Evolutionary conservation across 257 asterid genomes (phyloP).

Genomic region (Ballota nigra): DNA sequence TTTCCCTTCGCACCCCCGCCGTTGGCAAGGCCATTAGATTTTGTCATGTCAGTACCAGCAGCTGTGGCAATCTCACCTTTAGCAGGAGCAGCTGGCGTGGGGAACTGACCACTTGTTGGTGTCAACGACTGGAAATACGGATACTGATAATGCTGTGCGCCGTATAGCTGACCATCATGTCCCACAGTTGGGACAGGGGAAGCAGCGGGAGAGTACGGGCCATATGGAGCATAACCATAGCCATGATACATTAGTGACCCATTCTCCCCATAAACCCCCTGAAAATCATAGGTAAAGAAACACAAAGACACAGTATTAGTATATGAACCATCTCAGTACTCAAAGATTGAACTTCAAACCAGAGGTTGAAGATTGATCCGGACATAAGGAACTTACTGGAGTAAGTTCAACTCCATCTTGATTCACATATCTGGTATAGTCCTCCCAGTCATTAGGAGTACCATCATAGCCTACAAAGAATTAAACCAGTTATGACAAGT

Average conservation of each 20-base stretch:
- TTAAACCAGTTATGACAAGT: background rate
- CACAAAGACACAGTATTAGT: background rate
- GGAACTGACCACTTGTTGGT: constrained; percentile 39
- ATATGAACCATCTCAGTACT: background rate
- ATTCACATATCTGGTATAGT: constrained; percentile 47
- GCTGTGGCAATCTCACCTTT: constrained; percentile 56
- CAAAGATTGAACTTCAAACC: background rate
- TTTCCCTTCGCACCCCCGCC: constrained; percentile 47
- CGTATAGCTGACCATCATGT: constrained; percentile 69
- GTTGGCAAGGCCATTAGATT: constrained; percentile 47
- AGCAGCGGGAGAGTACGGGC: constrained; percentile 62
- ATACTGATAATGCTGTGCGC: constrained; percentile 73
- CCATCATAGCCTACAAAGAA: constrained; percentile 40
- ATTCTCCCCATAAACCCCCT: constrained; percentile 72
- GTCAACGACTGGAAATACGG: constrained; percentile 58
- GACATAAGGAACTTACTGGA: constrained; percentile 34
- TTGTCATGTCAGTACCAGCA: constrained; percentile 47
- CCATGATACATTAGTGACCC: constrained; percentile 65
- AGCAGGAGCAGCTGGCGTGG: constrained; percentile 34
- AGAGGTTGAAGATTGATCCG: background rate
- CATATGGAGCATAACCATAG: constrained; percentile 63
- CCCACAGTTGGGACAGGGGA: constrained; percentile 60
- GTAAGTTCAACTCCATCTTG: constrained; percentile 56
- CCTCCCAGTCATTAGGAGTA: constrained; percentile 50
- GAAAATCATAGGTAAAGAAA: background rate